Percentiles rank a stretch among this genome's conserved stretches.
phyloP scores from a whole-genome alignment of 2,329 filamentous ascomycete species.

The Colletotrichum tanaceti region DNA sequence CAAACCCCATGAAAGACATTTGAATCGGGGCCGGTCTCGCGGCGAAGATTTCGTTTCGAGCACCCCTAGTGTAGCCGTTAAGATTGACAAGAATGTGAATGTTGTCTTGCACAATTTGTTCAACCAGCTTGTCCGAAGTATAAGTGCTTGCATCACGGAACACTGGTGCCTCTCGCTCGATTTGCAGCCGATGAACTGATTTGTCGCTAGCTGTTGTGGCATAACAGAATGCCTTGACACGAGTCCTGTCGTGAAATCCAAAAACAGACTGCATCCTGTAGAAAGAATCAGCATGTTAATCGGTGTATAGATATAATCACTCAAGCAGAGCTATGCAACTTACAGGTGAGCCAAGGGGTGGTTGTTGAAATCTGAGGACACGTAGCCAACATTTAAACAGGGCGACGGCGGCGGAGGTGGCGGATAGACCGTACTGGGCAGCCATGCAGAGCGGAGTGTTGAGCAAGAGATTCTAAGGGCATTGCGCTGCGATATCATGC shows the following conservation, averaged over 20 bases:
- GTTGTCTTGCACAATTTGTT: constrained; percentile 86
- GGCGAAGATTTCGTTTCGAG: constrained; percentile 97
- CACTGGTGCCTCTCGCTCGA: constrained; percentile 89
- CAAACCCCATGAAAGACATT: constrained; percentile 99
- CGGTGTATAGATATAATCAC: background rate
- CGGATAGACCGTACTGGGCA: constrained; percentile 82
- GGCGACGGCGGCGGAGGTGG: constrained; percentile 86
- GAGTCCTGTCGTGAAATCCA: constrained; percentile 80
- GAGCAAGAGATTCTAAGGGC: constrained; percentile 92
- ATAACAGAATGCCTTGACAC: constrained; percentile 91
- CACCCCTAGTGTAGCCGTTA: constrained; percentile 97
- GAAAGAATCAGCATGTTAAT: constrained; percentile 27
- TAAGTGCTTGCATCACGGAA: constrained; percentile 91
- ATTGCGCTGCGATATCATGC: constrained; percentile 94
- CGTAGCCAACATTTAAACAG: constrained; percentile 90
- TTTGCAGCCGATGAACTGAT: constrained; percentile 89
- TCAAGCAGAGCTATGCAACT: constrained; percentile 44
- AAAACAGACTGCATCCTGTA: constrained; percentile 95
- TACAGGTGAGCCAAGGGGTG: constrained; percentile 92
- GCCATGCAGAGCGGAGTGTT: constrained; percentile 87
- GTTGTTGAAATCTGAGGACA: constrained; percentile 99
- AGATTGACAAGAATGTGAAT: constrained; percentile 97
- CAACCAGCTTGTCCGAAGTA: constrained; percentile 84
- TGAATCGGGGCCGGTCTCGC: constrained; percentile 94
- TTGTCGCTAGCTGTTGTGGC: constrained; percentile 92